phyloP scores from a whole-genome alignment of 768 basidiomycete genomes.

The Russula emetica region DNA sequence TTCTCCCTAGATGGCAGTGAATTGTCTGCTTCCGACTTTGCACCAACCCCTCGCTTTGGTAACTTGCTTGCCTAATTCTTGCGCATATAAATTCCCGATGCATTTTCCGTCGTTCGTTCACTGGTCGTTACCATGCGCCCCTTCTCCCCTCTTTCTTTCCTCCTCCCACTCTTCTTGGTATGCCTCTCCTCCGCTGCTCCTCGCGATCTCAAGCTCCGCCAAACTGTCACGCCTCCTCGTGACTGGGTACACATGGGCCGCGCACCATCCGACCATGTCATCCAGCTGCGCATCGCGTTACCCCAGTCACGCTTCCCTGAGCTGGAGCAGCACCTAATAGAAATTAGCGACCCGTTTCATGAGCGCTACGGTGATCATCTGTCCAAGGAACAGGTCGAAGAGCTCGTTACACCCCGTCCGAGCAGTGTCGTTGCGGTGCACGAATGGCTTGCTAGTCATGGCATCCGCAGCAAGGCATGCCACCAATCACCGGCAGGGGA shows the following conservation, averaged over 20 bases:
- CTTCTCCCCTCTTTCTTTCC: neutral
- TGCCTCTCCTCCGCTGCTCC: neutral
- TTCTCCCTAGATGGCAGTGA: neutral
- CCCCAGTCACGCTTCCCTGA: conserved; percentile 28
- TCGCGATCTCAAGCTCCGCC: conserved; percentile 40
- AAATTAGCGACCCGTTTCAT: conserved; percentile 31
- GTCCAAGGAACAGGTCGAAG: conserved; percentile 57
- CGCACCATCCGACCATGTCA: conserved; percentile 43
- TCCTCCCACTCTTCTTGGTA: neutral
- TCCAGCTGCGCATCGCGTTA: conserved; percentile 45
- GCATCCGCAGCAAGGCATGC: conserved; percentile 46
- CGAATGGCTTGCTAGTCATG: conserved; percentile 52
- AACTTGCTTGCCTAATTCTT: neutral
- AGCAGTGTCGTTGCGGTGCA: conserved; percentile 47
- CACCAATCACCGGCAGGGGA: conserved; percentile 55
- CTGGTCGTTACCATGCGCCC: neutral
- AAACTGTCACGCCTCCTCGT: conserved; percentile 42
- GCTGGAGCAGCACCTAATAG: conserved; percentile 30
- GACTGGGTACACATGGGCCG: conserved; percentile 45
- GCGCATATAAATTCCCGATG: neutral
- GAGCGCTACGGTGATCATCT: conserved; percentile 35
- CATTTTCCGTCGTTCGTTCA: neutral
- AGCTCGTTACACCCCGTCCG: conserved; percentile 50
- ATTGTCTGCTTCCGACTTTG: neutral
- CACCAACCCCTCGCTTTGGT: neutral